Evolutionary conservation across 1,284 basidiomycete species (phyloP), one percentile per base, ranked within the genome.

Genomic region (Ceratobasidium sp.): DNA sequence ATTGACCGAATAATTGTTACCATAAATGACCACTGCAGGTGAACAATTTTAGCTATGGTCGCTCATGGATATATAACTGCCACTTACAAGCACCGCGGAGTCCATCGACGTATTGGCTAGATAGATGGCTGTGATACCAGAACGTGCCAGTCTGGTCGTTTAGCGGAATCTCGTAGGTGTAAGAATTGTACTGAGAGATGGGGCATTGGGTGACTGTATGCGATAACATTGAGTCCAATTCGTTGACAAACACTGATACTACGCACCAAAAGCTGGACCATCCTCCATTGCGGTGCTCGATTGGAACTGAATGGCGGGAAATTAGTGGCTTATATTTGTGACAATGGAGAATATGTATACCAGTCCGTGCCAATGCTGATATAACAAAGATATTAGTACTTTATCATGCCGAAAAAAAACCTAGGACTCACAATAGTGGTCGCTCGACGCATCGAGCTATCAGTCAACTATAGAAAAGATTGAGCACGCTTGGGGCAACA

Each of bases 61-160:
- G 57, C 57, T 27, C 19, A 44, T 14, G 7, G 17, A 44, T 6
- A 36, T 8, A 41, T 15, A 44, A 7, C 33, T 44, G 22, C 4
- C 7, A 60, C 57, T 60, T 60, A 60, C 57, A 36, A 33, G 57
- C 31, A 15, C 57, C 57, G 6, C 57, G 57, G 6, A 60, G 33
- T 14, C 57, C 57, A 60, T 60, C 57, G 41, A 44, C 57, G n/a
- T 60, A 60, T 60, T 60, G 57, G 19, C 57, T 60, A 19, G 57
- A 60, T 41, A 60, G 57, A 29, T 60, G 57, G 36, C 57, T 60
- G 41, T 60, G 57, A n/a, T 60, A 60, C 57, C 57, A 36, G 22
- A 22, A 27, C 14, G 54, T 60, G 57, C 57, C 57, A 11, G 57
- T 60, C 27, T 60, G 57, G n/a, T 60, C 57, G 36, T 44, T 4